A percentile compares a stretch with the other conserved stretches of the same genome.
These are phyloP conservation scores for Trametes coccinea DNA, from an alignment of 768 basidiomycete genomes.

Conservation along the genomic window DNA sequence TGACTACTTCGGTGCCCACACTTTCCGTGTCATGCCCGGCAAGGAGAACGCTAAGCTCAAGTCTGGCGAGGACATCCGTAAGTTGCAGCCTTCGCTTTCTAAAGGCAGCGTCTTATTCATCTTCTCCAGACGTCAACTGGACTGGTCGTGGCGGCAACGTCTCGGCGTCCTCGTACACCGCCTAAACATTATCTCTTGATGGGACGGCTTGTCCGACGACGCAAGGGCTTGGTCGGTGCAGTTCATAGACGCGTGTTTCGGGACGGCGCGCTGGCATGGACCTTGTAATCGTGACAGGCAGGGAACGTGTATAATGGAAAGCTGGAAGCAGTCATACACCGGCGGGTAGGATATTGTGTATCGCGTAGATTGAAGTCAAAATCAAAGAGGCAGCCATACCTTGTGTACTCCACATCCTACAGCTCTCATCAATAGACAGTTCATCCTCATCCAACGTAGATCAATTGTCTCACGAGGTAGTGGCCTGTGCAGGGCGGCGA, in stretches of 20 bases:
- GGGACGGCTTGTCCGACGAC: not conserved
- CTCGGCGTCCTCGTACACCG: conserved; percentile 83
- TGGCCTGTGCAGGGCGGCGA: too few relatives aligned
- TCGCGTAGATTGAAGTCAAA: conserved; percentile 14
- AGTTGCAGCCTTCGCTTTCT: conserved; percentile 35
- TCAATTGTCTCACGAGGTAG: too few relatives aligned
- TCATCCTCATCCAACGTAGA: not conserved
- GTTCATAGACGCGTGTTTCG: conserved; percentile 7
- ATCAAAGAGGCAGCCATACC: conserved; percentile 2
- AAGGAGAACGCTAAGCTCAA: conserved; percentile 85
- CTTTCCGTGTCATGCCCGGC: conserved; percentile 91
- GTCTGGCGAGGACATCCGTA: conserved; percentile 84
- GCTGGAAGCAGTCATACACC: not conserved
- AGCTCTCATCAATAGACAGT: not conserved
- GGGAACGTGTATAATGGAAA: not conserved
- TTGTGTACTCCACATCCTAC: not conserved
- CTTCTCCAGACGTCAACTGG: conserved; percentile 89
- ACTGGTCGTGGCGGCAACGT: conserved; percentile 96
- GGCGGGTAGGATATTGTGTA: conserved; percentile 16
- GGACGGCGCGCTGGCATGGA: not conserved
- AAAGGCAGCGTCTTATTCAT: not conserved
- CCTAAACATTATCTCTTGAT: conserved; percentile 37
- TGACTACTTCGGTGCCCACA: conserved; percentile 99
- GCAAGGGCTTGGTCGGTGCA: not conserved
- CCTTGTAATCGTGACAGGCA: not conserved